These are phyloP conservation scores for Craterostigma plantagineum DNA, from an alignment of 257 asterid genomes.

Conservation along the genomic window DNA sequence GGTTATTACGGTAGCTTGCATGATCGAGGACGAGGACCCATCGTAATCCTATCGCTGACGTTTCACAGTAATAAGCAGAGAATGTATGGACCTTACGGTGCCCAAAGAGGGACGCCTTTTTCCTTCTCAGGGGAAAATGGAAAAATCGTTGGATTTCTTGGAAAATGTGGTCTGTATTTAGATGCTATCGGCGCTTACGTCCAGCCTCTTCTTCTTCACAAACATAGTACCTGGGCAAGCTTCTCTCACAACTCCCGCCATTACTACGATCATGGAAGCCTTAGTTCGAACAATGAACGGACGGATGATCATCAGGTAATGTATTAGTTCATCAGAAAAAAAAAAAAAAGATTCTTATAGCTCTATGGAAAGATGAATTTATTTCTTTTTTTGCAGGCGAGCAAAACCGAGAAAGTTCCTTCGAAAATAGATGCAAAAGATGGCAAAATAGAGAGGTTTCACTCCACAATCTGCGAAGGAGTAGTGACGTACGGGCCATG, in stretches of 20 bases:
- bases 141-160: slow-evolving; percentile 63
- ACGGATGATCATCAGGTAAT: slow-evolving; percentile 31
- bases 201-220: slow-evolving; percentile 22
- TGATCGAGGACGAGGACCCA: slow-evolving; percentile 35
- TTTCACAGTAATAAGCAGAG: slow-evolving; percentile 48
- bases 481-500: slow-evolving; percentile 48
- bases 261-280: slow-evolving; percentile 2
- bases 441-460: too few relatives aligned
- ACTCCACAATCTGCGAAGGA: slow-evolving; percentile 17
- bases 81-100: slow-evolving; percentile 50
- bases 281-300: slow-evolving; percentile 10
- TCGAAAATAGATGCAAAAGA: too few relatives aligned
- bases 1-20: slow-evolving; percentile 54
- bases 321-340: slow-evolving; percentile 21
- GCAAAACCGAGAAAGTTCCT: slow-evolving; percentile 22
- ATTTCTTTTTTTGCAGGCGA: slow-evolving; percentile 15
- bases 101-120: slow-evolving; percentile 42
- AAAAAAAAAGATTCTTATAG: background rate
- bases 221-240: slow-evolving; percentile 8
- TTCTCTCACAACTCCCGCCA: slow-evolving; percentile 15
- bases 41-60: slow-evolving; percentile 39
- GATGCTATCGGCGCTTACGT: slow-evolving; percentile 55
- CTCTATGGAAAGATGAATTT: slow-evolving; percentile 4
- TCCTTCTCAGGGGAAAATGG: slow-evolving; percentile 28
- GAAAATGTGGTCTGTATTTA: slow-evolving; percentile 49